Base-by-base conservation (phyloP, 805 yeast species). In the Candida schatavii region DNA sequence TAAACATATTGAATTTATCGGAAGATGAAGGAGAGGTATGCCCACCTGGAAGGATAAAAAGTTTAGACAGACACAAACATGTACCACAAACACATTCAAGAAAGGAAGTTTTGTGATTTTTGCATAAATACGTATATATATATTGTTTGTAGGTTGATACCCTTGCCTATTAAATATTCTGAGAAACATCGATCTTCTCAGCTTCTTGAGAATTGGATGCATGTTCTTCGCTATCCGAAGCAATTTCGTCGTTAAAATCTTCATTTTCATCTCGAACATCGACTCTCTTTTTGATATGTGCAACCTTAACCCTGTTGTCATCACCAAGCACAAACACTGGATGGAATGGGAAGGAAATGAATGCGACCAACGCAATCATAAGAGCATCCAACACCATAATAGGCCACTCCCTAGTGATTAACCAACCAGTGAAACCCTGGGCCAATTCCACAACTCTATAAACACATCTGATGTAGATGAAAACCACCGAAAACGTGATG, bases 391-490 rank as follows among this genome's bases (percentile, higher is more conserved):
- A 59, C 2, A 57, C 58, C 68, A 67, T 61, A 27, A 69, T 37
- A 46, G 46, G 68, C 3, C 57, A 63, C 46, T 69, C 74, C 46
- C 64, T 67, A 1, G 51, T 46, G 27, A 65, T 57, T 41, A 68
- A 56, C 45, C 60, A 65, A 3, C 74, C 74, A 3, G 34, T 20
- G 50, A 62, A 68, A 5, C 74, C 73, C 43, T 66, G 57, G 13
- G 65, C 54, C 44, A 69, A 57, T 44, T 69, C 73, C 7, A 66
- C 68, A 31, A 68, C 70, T 52, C 74, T 57, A 47, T 68, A 69
- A 17, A 66, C 48, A 45, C 68, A 63, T 40, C 66, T 53, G 40
- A 65, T 62, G 47, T 65, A 68, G 39, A 68, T 56, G 19, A 51
- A 53, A 11, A 61, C 4, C 2, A 67, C 70, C 0, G 70, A 59